Conservation (phyloP, 177 flowering plant species). For the Vitis hybrid region DNA sequence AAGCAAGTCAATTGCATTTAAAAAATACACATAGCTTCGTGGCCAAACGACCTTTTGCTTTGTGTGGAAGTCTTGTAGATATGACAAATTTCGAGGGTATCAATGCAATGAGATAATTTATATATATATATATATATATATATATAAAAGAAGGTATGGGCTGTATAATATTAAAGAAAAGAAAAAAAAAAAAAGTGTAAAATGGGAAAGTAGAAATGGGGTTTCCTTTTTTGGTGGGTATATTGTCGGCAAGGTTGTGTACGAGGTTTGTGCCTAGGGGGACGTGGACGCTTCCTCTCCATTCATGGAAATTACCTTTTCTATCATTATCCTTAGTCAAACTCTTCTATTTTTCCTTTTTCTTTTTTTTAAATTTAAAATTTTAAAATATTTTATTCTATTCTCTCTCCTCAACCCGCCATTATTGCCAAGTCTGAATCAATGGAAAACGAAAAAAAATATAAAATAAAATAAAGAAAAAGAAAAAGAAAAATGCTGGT, state of each 20-base stretch:
- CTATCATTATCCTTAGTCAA: conserved; percentile 14
- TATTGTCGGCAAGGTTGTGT: conserved; percentile 33
- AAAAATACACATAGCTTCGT: too few relatives aligned
- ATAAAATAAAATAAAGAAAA: too few relatives aligned
- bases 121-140: too few relatives aligned
- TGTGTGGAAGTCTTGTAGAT: too few relatives aligned
- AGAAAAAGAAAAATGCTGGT: too few relatives aligned
- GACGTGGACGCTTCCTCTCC: conserved; percentile 46
- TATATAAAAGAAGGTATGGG: too few relatives aligned
- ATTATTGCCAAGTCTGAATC: conserved; percentile 9
- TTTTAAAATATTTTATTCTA: conserved; percentile 1
- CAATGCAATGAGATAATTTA: too few relatives aligned
- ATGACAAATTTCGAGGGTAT: too few relatives aligned
- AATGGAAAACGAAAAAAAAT: too few relatives aligned
- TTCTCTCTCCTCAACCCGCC: conserved; percentile 4
- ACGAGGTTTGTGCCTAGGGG: conserved; percentile 43
- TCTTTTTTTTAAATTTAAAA: not conserved
- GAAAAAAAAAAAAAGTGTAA: not conserved
- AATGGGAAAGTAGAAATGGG: conserved; percentile 9
- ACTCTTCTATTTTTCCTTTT: not conserved
- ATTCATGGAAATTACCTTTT: conserved; percentile 24
- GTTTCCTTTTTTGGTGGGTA: conserved; percentile 14
- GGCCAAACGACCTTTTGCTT: too few relatives aligned
- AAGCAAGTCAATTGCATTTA: too few relatives aligned
- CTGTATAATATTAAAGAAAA: not conserved